Percentiles rank a stretch among this genome's conserved stretches.
These are phyloP conservation scores for Talaromyces funiculosus DNA, from an alignment of 2,329 filamentous ascomycete species.

Conservation along the genomic window DNA sequence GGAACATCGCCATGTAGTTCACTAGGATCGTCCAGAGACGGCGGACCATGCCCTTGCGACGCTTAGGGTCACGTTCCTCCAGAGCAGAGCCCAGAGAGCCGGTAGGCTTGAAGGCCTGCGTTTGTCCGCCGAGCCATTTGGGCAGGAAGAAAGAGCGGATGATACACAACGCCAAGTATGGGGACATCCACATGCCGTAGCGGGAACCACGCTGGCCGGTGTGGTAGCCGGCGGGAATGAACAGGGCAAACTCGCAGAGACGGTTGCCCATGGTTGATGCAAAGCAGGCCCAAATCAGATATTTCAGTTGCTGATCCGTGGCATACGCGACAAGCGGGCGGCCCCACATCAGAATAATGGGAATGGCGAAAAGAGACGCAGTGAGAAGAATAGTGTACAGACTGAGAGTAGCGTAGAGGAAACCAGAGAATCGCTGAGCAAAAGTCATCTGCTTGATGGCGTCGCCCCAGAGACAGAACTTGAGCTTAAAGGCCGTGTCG, in stretches of 20 bases:
- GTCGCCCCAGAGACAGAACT: conserved; percentile 54
- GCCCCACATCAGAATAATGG: conserved; percentile 54
- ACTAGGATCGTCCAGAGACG: conserved; percentile 52
- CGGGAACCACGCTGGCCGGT: conserved; percentile 53
- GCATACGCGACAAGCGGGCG: conserved; percentile 55
- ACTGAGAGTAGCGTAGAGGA: conserved; percentile 52
- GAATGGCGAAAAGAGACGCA: conserved; percentile 54
- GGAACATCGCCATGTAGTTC: conserved; percentile 53
- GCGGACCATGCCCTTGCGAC: conserved; percentile 41
- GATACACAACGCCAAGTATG: conserved; percentile 55
- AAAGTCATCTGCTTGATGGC: conserved; percentile 50
- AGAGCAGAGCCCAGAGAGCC: conserved; percentile 53
- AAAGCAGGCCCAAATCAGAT: conserved; percentile 54
- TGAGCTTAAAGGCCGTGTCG: conserved; percentile 56
- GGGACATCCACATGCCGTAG: conserved; percentile 59
- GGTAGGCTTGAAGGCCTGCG: conserved; percentile 56
- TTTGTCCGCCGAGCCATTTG: conserved; percentile 54
- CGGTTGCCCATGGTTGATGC: conserved; percentile 48
- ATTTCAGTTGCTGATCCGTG: conserved; percentile 50
- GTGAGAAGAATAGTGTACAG: conserved; percentile 53
- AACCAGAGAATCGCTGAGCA: conserved; percentile 55
- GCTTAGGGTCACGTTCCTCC: conserved; percentile 50
- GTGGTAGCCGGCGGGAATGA: conserved; percentile 55
- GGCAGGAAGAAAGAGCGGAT: conserved; percentile 55
- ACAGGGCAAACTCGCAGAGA: conserved; percentile 55